Base-by-base conservation (phyloP, 2,329 filamentous ascomycete genomes). In the Capronia epimyces region DNA sequence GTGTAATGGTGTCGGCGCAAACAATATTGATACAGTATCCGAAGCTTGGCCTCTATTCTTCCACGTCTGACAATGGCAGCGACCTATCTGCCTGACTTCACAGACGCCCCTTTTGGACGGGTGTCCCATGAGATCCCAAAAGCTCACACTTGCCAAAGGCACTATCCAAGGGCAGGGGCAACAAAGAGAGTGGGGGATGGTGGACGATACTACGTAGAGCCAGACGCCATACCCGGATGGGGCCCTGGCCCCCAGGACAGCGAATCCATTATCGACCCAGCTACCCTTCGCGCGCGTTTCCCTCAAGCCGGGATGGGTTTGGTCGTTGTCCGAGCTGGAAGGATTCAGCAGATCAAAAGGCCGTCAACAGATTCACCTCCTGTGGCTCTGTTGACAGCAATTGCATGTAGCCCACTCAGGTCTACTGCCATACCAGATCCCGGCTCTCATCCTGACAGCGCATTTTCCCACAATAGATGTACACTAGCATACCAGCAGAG, bases 141-240 rank as follows among this genome's bases (percentile, higher is more conserved):
- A 32, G 29, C 29, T 32, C 12, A 6, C 10, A 3, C 29, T 32
- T 32, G 29, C 7, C 29, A 8, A 32, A 10, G 29, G 7, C 29
- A 32, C n/a, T n/a, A 10, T 9, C 29, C 15, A 18, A 24, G 47
- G 21, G 16, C 18, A 43, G 22, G 40, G 20, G 20, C 44, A 39
- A 13, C 13, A 43, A 31, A 20, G 31, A 50, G n/a, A 39, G 40
- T 43, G 40, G 31, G 21, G 29, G 24, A 37, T 29, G 40, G 24
- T 44, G 29, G 27, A 37, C 29, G n/a, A 49, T 39, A 49, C 32
- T n/a, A 32, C 29, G n/a, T n/a, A 3, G 29, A n/a, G 12, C 7
- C 29, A n/a, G 29, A 32, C 29, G 29, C 29, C 29, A n/a, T 32
- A 32, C 29, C 29, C 3, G 7, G 29, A 32, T 32, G 7, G 6